Evolutionary conservation across 768 basidiomycete species (phyloP), one percentile per base, ranked within the genome.

Genomic region (Psilocybe azurescens): DNA sequence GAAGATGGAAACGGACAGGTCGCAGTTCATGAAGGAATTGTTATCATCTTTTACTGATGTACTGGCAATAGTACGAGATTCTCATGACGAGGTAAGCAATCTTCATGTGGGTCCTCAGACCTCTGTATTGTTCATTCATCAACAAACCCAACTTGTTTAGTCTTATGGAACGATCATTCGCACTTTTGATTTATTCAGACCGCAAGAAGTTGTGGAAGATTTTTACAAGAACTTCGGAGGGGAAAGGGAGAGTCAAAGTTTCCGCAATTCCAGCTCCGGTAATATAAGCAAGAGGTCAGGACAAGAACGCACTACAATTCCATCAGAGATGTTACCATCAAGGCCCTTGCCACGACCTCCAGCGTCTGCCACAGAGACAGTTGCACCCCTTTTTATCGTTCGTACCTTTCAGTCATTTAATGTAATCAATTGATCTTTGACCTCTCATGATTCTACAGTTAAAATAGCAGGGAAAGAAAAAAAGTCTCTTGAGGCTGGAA

Each of bases 201-300:
- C 67, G 14, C 51, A 63, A 54, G 64, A 67, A 36, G 60, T 67
- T 28, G 32, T 67, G 9, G 67, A 63, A 44, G 61, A 65, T 6
- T 67, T 67, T 53, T 38, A n/a, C 10, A 46, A 63, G 6, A 38
- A 48, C 29, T 63, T 63, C 36, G 14, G 14, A 10, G 33, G 11
- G 6, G 41, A 49, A 8, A n/a, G 8, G 3, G 39, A 53, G n/a
- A 38, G 9, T n/a, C 41, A 11, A 10, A 44, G 11, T 30, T 30
- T 32, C 14, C 9, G 30, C 28, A 52, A 16, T 8, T n/a, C 30
- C 14, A 52, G 28, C n/a, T 7, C 8, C 30, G 14, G 16, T 3
- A 38, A n/a, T n/a, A 18, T n/a, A n/a, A 38, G 13, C 32, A n/a
- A 36, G 29, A 38, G 5, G 0, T 28, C 29, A 5, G 41, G 11